A percentile compares a stretch with the other conserved stretches of the same genome.
phyloP scores from a whole-genome alignment of 129 eudicot species.

The Chrysanthemum seticuspe region DNA sequence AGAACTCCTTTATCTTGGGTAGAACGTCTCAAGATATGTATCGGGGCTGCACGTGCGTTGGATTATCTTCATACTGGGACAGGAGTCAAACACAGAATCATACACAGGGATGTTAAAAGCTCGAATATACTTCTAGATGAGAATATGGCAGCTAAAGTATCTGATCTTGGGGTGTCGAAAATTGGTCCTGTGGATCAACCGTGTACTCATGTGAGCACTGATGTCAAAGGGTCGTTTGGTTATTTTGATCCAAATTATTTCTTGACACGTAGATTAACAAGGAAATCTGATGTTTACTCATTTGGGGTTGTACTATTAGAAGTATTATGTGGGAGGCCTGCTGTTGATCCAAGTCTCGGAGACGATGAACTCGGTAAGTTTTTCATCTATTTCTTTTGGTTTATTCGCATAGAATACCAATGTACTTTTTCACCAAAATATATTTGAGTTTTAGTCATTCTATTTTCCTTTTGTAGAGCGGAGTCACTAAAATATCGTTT shows the following conservation, averaged over 20 bases:
- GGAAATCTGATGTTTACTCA: slow-evolving; percentile 53
- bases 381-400: not conserved
- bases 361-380: slow-evolving; percentile 38
- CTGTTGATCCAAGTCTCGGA: slow-evolving; percentile 40
- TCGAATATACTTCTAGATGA: slow-evolving; percentile 46
- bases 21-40: slow-evolving; percentile 39
- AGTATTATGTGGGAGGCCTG: slow-evolving; percentile 56
- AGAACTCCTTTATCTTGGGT: slow-evolving; percentile 33
- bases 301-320: slow-evolving; percentile 57
- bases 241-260: slow-evolving; percentile 52
- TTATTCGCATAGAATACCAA: no score
- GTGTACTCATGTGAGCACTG: slow-evolving; percentile 39
- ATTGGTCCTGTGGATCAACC: slow-evolving; percentile 27
- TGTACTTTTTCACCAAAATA: no score
- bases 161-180: slow-evolving; percentile 57
- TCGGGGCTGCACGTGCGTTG: slow-evolving; percentile 38
- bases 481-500: no score
- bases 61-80: slow-evolving; percentile 49
- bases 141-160: slow-evolving; percentile 44
- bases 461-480: no score
- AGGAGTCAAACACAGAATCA: slow-evolving; percentile 19
- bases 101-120: slow-evolving; percentile 55
- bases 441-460: no score
- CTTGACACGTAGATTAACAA: slow-evolving; percentile 42
- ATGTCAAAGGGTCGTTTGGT: slow-evolving; percentile 52